Conservation (phyloP, 2,329 filamentous ascomycete genomes). For the Pseudofabraea citricarpa region DNA sequence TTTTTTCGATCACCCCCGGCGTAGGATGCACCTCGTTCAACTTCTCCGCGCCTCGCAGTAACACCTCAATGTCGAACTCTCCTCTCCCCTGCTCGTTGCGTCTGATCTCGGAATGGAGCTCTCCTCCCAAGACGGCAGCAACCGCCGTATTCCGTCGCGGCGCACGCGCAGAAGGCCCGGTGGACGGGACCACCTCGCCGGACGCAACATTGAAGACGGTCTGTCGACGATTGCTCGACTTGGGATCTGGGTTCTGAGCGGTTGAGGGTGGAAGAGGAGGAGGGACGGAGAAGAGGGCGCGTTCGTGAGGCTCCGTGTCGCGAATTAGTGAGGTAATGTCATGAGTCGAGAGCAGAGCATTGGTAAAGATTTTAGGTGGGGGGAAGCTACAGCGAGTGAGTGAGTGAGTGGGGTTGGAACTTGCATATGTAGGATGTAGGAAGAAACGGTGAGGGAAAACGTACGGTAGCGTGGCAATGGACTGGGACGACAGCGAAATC, state of each 20-base stretch:
- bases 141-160: constrained; percentile 77
- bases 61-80: constrained; percentile 80
- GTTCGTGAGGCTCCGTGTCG: constrained; percentile 91
- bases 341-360: constrained; percentile 79
- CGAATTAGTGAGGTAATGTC: constrained; percentile 94
- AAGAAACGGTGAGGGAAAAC: constrained; percentile 25
- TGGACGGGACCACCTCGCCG: constrained; percentile 53
- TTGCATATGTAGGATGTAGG: too few relatives aligned
- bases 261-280: constrained; percentile 46
- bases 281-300: constrained; percentile 89
- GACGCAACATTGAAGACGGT: constrained; percentile 63
- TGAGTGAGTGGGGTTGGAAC: constrained; percentile 9
- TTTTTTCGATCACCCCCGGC: constrained; percentile 71
- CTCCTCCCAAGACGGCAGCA: constrained; percentile 79
- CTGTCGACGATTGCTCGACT: constrained; percentile 42
- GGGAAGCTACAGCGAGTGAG: constrained; percentile 60
- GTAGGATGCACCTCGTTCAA: constrained; percentile 84
- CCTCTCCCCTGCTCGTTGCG: constrained; percentile 49
- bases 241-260: constrained; percentile 39
- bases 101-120: constrained; percentile 77
- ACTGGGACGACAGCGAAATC: constrained; percentile 69
- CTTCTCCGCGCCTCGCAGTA: constrained; percentile 84
- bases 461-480: constrained; percentile 71
- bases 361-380: constrained; percentile 90
- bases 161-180: constrained; percentile 40